Base-by-base conservation (phyloP, 805 yeast species). In the Metschnikowia lochheadii region DNA sequence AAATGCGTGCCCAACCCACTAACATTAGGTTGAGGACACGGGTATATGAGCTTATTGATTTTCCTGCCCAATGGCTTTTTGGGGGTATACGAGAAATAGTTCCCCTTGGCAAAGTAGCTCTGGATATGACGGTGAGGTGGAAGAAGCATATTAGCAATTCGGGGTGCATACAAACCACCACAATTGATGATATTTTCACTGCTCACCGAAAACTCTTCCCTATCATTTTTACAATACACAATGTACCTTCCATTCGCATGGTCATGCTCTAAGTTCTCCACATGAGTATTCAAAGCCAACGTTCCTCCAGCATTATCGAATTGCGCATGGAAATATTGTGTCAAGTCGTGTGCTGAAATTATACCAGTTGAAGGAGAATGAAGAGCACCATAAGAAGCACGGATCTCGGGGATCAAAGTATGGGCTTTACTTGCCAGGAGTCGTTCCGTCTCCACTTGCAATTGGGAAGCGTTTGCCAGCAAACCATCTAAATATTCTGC, bases 1-100 rank as follows among this genome's bases (percentile, higher is more conserved):
- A 91, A 68, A 69, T 90, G 97, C 0, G 94, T 87, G 0, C 97
- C 97, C 49, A 91, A 70, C 0, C 95, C 87, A n/a, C 86, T 76
- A 0, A 83, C 79, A 47, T 81, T 78, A 6, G 77, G 77, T n/a
- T 84, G 82, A 0, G 84, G 76, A 49, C 89, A 85, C 1, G 97
- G 97, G 64, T 90, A 90, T 0, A 90, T 70, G 48, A 72, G 60
- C 37, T 63, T 63, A 29, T 69, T 63, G 46, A 68, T 65, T 40
- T 59, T 60, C 2, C 54, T 46, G 4, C 52, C 17, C 5, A 75
- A 72, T 1, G 85, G 83, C 14, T 63, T 62, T 3, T 76, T 69
- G 0, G 73, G 67, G 26, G 75, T 76, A 52, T 81, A 82, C 3
- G 84, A 70, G 61, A 78, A 91, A 64, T 91, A 90, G 56, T 83